phyloP scores from a whole-genome alignment of 2,329 filamentous ascomycete genomes.

The Verticillium klebahnii region DNA sequence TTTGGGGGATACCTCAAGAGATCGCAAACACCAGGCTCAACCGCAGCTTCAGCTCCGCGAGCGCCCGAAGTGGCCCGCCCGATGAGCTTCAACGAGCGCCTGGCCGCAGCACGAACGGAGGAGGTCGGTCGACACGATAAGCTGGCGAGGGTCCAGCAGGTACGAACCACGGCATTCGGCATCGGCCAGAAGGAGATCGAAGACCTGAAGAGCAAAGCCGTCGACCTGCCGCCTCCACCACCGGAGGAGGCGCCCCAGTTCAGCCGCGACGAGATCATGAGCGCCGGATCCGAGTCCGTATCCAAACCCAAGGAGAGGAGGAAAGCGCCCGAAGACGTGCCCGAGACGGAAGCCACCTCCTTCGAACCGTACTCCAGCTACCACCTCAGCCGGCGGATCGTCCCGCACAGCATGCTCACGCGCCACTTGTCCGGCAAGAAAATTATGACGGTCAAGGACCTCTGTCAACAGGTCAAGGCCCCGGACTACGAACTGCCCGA shows the following conservation, averaged over 20 bases:
- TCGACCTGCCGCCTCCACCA: conserved; percentile 46
- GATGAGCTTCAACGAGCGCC: conserved; percentile 75
- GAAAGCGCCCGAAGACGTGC: conserved; percentile 25
- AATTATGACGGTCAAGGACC: conserved; percentile 70
- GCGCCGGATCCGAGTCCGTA: conserved; percentile 21
- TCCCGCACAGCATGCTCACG: conserved; percentile 76
- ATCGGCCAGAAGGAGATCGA: conserved; percentile 56
- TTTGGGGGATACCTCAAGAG: conserved; percentile 39
- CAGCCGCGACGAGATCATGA: conserved; percentile 59
- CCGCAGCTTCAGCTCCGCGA: conserved; percentile 6
- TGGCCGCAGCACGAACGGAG: conserved; percentile 64
- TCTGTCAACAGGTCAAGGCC: conserved; percentile 75
- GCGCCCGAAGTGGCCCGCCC: conserved; percentile 30
- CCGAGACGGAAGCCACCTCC: conserved; percentile 49
- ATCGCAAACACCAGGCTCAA: conserved; percentile 32
- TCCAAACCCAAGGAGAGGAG: conserved; percentile 13
- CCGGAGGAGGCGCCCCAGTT: conserved; percentile 44
- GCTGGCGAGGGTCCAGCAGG: conserved; percentile 45
- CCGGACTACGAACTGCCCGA: conserved; percentile 79
- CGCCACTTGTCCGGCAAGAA: conserved; percentile 76
- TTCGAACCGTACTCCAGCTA: conserved; percentile 86
- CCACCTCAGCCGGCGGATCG: conserved; percentile 76
- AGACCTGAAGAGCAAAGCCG: conserved; percentile 51
- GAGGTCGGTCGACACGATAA: conserved; percentile 47
- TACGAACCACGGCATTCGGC: conserved; percentile 52